Evolutionary conservation across 2,329 filamentous ascomycete species (phyloP), one percentile per base, ranked within the genome.

Genomic region (Pseudohalonectria lignicola): DNA sequence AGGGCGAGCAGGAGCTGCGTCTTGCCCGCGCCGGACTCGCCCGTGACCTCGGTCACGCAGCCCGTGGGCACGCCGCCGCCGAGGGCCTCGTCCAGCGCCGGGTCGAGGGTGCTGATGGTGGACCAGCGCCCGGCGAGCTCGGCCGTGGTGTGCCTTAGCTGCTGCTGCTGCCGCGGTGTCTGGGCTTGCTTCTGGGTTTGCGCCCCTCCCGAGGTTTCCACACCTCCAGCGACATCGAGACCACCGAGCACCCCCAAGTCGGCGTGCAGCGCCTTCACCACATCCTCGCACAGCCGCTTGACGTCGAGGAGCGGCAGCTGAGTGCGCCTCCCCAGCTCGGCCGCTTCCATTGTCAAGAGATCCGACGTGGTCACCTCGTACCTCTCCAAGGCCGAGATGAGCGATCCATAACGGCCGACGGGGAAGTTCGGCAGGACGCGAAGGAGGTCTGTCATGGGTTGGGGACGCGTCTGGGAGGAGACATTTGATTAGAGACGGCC

Each of bases 11-110:
- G 79, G 52, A 95, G 77, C 58, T 98, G 92, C 2, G 92, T 95
- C 70, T 98, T 98, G 52, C 90, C 92, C 47, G 80, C 84, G 49
- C 88, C 92, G 46, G 86, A 94, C 65, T 96, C 92, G 41, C 92
- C 92, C 2, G 86, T 83, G 43, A 98, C 71, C 57, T 98, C 92
- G 7, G 86, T 87, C 52, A 98, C 67, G 59, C 82, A 82, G 34
- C 87, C 84, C 3, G 79, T 71, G 1, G 82, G 83, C 39, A 96
- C 73, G 16, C 92, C 92, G 32, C 90, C 90, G 34, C 88, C 90
- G 17, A 98, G 67, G 28, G 60, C 62, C 8, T 54, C 56, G 47
- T 98, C 90, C 23, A 98, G 67, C 23, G 59, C 59, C 6, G 56
- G 56, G 47, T 98, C 88, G 20, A 95, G 71, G 0, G 86, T 93